A percentile compares a stretch with the other conserved stretches of the same genome.
Evolutionary conservation across 176 grass and related monocot species (phyloP).

Genomic region (Eragrostis curvula): DNA sequence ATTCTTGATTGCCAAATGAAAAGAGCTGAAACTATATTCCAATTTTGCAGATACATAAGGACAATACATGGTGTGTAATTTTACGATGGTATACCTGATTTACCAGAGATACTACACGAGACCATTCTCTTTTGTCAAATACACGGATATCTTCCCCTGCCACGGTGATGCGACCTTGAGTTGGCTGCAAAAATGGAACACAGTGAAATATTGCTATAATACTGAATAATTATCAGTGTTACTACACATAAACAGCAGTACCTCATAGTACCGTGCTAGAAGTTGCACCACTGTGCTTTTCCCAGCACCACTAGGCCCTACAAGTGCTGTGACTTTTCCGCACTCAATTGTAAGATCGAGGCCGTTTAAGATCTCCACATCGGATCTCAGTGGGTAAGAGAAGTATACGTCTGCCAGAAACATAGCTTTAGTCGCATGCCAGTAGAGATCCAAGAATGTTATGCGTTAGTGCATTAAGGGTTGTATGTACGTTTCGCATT

Average conservation of each 20-base stretch:
- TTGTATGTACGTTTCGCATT: constrained; percentile 22
- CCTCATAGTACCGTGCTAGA: constrained; percentile 95
- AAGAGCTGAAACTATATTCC: background rate
- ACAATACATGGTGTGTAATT: constrained; percentile 3
- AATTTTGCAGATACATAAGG: background rate
- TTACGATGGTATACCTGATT: constrained; percentile 70
- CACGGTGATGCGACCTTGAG: constrained; percentile 82
- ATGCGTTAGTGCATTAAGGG: background rate
- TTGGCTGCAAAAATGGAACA: constrained; percentile 67
- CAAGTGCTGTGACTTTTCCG: constrained; percentile 97
- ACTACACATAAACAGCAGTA: constrained; percentile 39
- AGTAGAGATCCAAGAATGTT: background rate
- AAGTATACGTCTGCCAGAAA: constrained; percentile 84
- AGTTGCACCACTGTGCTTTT: constrained; percentile 99
- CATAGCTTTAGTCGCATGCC: constrained; percentile 25
- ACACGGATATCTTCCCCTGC: constrained; percentile 91
- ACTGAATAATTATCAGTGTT: constrained; percentile 24
- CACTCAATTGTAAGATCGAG: constrained; percentile 78
- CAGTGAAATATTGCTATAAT: constrained; percentile 34
- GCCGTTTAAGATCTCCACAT: constrained; percentile 89
- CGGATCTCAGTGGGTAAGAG: constrained; percentile 89
- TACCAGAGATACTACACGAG: constrained; percentile 82
- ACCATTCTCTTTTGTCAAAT: constrained; percentile 99
- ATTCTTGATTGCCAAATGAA: background rate
- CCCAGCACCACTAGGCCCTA: constrained; percentile 91